Evolutionary conservation across 345 rosid genomes (phyloP), one percentile per base, ranked within the genome.

Genomic region (Angophora floribunda): DNA sequence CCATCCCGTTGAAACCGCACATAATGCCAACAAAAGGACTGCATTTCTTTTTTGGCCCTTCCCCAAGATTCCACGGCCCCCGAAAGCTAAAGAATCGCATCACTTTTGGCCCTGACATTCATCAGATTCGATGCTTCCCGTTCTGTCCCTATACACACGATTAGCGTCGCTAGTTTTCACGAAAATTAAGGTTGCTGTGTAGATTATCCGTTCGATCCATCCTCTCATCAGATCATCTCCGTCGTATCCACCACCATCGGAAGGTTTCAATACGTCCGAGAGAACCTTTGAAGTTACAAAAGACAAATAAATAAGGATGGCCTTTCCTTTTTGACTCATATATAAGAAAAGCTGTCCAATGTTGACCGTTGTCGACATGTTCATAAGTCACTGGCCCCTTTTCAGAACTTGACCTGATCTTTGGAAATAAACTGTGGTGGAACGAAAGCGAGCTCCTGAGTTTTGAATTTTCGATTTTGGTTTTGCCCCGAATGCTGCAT

Each of bases 61-160:
- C 89, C 87, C 87, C 89, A 87, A 90, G 93, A 91, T 92, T 90
- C 92, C 88, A 87, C 89, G 57, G 87, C 52, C 89, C 85, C 82
- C 85, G n/a, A 45, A 49, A 59, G 65, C 41, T 87, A 57, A 36
- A 55, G 41, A 44, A 52, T 75, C 45, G 49, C 19, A 32, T 52
- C 78, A 19, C 14, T 10, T 49, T 2, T 67, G 86, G n/a, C 87
- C 84, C 90, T 75, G 85, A 85, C 85, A 85, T 82, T 85, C 92
- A 87, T 70, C 85, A 89, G 89, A 90, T 90, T 90, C 91, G 51
- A 87, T 86, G 45, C 65, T 86, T 51, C 51, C 32, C 51, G 51
- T 65, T 63, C 52, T 59, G 52, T 57, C 86, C 84, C 59, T 41
- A 51, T 44, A 22, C 53, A 8, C 50, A 32, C 85, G 79, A 49